A percentile compares a stretch with the other conserved stretches of the same genome.
Evolutionary conservation across 2,329 filamentous ascomycete species (phyloP).

Genomic region (Rhynchosporium secalis): DNA sequence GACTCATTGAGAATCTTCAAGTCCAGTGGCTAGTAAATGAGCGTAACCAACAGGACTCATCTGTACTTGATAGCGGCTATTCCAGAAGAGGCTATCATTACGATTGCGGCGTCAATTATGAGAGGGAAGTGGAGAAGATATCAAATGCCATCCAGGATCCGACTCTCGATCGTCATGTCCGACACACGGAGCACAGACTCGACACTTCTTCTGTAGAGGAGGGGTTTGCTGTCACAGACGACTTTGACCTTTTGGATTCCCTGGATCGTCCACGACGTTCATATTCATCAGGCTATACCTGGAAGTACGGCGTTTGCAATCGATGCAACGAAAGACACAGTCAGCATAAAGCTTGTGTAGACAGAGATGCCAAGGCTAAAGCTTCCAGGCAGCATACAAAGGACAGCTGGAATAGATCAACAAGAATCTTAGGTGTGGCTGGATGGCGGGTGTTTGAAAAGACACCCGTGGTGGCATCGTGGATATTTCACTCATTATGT

Average conservation of each 20-base stretch:
- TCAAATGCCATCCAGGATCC: neutral
- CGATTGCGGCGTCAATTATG: neutral
- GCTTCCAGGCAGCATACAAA: too few species aligned
- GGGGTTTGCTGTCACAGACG: neutral
- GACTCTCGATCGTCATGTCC: neutral
- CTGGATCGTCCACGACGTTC: neutral
- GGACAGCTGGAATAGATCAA: too few species aligned
- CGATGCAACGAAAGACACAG: too few species aligned
- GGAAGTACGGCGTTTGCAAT: too few species aligned
- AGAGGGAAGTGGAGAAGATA: neutral
- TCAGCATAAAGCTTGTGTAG: too few species aligned
- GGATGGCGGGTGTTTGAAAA: too few species aligned
- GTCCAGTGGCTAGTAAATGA: neutral
- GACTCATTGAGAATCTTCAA: neutral
- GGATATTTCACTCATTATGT: too few species aligned
- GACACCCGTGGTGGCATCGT: too few species aligned
- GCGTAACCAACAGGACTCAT: neutral
- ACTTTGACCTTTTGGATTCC: neutral
- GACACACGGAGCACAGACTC: neutral
- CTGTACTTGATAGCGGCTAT: neutral
- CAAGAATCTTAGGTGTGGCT: too few species aligned
- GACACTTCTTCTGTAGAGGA: neutral
- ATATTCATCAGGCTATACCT: too few species aligned
- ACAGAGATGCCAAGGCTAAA: too few species aligned
- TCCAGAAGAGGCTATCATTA: neutral